Base-by-base conservation (phyloP, 176 grass and related monocot genomes). In the Eragrostis nindensis region DNA sequence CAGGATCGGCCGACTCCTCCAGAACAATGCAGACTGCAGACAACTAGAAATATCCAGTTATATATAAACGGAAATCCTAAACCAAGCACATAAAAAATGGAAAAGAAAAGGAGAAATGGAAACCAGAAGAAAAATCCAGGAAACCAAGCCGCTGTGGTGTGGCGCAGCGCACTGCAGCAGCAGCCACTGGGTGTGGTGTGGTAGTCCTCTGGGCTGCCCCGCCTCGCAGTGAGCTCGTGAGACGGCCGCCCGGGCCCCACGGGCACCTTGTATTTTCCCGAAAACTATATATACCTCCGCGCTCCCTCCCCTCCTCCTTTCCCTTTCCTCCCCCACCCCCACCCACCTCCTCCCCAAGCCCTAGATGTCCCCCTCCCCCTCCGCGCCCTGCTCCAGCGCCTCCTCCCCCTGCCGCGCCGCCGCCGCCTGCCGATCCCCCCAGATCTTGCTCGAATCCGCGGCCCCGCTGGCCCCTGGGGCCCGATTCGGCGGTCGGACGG, bases 281-380 rank as follows among this genome's bases (percentile, higher is more conserved):
- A 95, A 95, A 95, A 95, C 89, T 95, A 95, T 95, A 95, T 80
- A 95, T 88, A 95, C 39, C 87, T 95, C 88, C 81, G 52, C 73
- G 84, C 77, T 82, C 85, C 74, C 68, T 69, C 52, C 73, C 70
- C 71, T 78, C 12, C 4, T n/a, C 82, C 80, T 89, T 82, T 90
- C 90, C 70, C 76, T 75, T 76, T 78, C 90, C 77, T 81, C 40
- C 87, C 87, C 77, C 73, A 82, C 85, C 32, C 79, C 75, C 71
- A 80, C 77, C 73, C 67, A 66, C 73, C 48, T 71, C 74, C 56
- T 30, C 71, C 41, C 86, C 92, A 84, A 83, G 80, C 85, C 84
- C 84, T 91, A 83, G 80, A 79, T 87, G 85, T 70, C 44, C 77
- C 68, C 65, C 81, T 75, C 84, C 78, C 68, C 41, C 70, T 16